phyloP scores from a whole-genome alignment of 176 grass and related monocot species.

The Phyllostachys edulis region DNA sequence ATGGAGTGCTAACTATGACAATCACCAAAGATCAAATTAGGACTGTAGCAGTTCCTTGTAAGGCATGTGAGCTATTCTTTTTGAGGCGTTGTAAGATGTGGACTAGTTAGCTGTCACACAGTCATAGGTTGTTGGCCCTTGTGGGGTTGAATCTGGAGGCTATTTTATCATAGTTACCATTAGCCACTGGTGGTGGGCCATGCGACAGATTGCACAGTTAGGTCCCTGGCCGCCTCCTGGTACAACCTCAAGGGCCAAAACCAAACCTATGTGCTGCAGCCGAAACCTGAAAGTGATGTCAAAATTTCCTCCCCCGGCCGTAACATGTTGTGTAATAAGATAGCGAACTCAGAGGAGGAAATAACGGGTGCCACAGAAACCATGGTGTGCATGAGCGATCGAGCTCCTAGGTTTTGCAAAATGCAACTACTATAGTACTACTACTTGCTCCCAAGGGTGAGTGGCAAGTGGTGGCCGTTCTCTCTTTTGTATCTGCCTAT shows the following conservation, averaged over 20 bases:
- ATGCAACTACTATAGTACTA: background rate
- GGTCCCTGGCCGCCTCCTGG: conserved; percentile 16
- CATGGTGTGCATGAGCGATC: background rate
- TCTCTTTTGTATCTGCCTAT: background rate
- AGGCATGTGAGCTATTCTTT: background rate
- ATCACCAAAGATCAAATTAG: background rate
- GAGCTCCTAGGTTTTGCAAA: conserved; percentile 37
- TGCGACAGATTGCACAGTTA: background rate
- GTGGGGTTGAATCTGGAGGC: background rate
- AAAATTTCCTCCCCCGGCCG: background rate
- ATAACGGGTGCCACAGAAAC: background rate
- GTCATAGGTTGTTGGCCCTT: conserved; percentile 18
- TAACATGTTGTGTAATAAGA: background rate
- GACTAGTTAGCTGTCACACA: background rate
- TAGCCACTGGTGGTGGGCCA: conserved; percentile 14
- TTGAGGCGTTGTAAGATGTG: background rate
- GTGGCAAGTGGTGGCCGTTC: background rate
- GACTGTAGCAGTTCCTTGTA: background rate
- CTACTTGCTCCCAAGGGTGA: conserved; percentile 14
- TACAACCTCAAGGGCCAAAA: background rate
- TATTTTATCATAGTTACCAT: background rate
- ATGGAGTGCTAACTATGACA: background rate
- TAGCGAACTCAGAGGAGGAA: background rate
- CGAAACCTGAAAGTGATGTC: background rate
- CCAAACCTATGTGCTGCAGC: background rate